Conservation (phyloP, 2,329 filamentous ascomycete genomes). For the Colletotrichum liaoningense region DNA sequence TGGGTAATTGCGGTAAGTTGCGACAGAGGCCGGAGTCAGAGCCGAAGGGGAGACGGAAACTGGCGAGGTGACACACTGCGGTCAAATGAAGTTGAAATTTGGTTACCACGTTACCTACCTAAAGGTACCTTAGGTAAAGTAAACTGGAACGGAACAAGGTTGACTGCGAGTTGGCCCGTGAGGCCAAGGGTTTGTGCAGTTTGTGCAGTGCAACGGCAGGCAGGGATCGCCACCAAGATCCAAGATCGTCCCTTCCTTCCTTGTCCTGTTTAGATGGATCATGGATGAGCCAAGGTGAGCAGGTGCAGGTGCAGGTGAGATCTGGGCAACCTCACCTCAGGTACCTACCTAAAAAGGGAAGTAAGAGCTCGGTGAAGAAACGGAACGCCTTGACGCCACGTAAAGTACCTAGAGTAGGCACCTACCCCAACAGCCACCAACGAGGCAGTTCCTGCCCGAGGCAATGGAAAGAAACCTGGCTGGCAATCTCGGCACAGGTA, state of each 20-base stretch:
- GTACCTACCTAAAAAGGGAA: not conserved
- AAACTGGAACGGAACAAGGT: not conserved
- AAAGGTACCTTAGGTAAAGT: not conserved
- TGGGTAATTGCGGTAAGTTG: not conserved
- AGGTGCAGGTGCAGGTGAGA: not conserved
- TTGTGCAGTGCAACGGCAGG: not conserved
- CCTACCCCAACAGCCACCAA: not conserved
- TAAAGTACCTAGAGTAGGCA: not conserved
- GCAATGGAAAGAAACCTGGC: not conserved
- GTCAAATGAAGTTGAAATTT: not conserved
- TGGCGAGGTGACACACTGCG: not conserved
- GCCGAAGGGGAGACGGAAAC: not conserved
- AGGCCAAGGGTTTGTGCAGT: not conserved
- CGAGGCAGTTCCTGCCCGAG: not conserved
- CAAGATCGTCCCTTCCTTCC: not conserved
- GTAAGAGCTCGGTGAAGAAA: not conserved
- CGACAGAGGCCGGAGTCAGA: not conserved
- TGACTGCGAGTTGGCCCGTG: not conserved
- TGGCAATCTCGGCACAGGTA: not conserved
- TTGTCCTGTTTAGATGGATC: not conserved
- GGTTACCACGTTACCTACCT: too few relatives aligned
- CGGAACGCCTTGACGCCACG: not conserved
- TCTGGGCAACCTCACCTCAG: not conserved
- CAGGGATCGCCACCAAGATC: constrained; percentile 1
- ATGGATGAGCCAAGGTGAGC: not conserved